phyloP scores from a whole-genome alignment of 2,329 filamentous ascomycete species.

The Ceratocystis colombiana region DNA sequence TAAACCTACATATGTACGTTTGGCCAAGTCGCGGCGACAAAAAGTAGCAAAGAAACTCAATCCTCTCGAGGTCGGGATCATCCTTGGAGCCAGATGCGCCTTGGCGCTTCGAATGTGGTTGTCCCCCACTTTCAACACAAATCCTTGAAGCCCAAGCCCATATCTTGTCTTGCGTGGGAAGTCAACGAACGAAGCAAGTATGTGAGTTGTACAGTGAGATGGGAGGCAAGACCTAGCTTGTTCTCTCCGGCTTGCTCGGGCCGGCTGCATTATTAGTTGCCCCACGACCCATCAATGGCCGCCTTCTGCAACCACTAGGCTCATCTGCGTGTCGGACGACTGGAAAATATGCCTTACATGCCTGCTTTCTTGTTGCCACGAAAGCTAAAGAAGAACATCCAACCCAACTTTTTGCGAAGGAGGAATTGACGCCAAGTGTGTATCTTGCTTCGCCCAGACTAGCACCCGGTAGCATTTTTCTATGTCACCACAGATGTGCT shows the following conservation, averaged over 20 bases:
- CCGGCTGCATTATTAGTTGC: background rate
- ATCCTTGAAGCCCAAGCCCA: slow-evolving; percentile 6
- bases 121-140: background rate
- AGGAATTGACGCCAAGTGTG: background rate
- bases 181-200: background rate
- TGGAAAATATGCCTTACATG: background rate
- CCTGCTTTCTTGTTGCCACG: background rate
- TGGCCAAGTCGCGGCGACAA: too few species aligned
- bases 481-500: background rate
- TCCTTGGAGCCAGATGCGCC: slow-evolving; percentile 8
- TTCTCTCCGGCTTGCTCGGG: background rate
- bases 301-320: background rate
- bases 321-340: background rate
- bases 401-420: background rate
- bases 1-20: too few species aligned
- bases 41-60: too few species aligned
- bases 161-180: background rate
- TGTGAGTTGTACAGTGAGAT: background rate
- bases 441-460: background rate
- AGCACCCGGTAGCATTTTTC: background rate
- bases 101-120: background rate
- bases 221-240: background rate
- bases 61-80: background rate
- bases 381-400: background rate
- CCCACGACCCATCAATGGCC: background rate